These are phyloP conservation scores for Cajanus cajan DNA, from an alignment of 306 rosid genomes.

Conservation along the genomic window DNA sequence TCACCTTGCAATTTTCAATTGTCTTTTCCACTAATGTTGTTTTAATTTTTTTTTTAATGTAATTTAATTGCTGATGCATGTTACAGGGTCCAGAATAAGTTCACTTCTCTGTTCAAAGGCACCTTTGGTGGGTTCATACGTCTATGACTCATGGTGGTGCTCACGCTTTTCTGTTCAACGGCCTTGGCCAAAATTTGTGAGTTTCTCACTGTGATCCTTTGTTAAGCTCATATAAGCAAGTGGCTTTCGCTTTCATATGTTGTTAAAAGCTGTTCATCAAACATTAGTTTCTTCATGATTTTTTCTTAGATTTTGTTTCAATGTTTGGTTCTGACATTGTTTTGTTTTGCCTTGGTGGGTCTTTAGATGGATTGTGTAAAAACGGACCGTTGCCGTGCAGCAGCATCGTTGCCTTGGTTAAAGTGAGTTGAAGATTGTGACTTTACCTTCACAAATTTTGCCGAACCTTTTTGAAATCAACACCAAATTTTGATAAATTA, in stretches of 20 bases:
- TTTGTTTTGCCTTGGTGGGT: background rate
- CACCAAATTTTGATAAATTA: background rate
- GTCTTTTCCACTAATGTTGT: background rate
- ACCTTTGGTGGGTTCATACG: conserved; percentile 26
- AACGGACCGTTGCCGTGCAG: conserved; percentile 27
- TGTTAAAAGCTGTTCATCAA: background rate
- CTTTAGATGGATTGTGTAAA: conserved; percentile 38
- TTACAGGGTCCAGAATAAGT: conserved; percentile 52
- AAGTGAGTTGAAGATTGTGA: conserved; percentile 42
- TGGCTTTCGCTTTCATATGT: background rate
- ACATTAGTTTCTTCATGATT: background rate
- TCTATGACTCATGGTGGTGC: conserved; percentile 33
- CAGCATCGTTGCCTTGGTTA: conserved; percentile 41
- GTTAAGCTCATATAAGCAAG: background rate
- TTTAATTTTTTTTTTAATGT: background rate
- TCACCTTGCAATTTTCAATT: background rate
- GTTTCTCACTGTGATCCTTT: conserved; percentile 21
- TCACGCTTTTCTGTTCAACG: conserved; percentile 28
- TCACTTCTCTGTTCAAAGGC: conserved; percentile 42
- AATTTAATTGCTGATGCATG: background rate
- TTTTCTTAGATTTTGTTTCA: background rate
- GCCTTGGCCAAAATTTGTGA: conserved; percentile 43
- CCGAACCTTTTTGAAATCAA: background rate
- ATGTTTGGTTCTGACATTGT: background rate
- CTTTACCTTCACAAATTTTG: background rate